Conservation (phyloP, 331 rosid genomes). For the Ulmus americana region DNA sequence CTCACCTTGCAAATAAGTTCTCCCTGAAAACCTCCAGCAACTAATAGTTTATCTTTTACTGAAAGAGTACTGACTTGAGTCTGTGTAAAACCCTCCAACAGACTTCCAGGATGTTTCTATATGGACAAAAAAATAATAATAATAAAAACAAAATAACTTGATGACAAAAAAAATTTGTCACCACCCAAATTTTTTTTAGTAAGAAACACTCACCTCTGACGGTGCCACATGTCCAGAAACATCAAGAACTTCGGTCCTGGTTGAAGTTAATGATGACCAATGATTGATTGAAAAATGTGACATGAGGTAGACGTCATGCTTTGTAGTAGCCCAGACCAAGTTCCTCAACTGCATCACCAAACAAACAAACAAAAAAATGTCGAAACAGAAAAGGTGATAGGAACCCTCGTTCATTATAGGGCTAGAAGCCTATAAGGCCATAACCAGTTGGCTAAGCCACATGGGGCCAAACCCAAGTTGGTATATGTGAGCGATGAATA, state of each 20-base stretch:
- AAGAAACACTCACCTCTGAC: conserved; percentile 38
- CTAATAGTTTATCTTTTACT: conserved; percentile 66
- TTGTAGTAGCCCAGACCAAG: conserved; percentile 86
- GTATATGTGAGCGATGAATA: too few relatives aligned
- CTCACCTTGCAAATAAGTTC: conserved; percentile 94
- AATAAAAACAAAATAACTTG: not conserved
- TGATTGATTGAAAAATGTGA: conserved; percentile 62
- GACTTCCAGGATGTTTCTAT: conserved; percentile 85
- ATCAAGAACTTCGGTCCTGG: conserved; percentile 59
- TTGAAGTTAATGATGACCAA: conserved; percentile 66
- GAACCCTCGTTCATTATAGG: not conserved
- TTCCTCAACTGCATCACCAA: conserved; percentile 67
- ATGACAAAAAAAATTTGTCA: not conserved
- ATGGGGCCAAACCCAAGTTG: too few relatives aligned
- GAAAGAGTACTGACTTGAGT: conserved; percentile 79
- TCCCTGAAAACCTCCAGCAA: conserved; percentile 92
- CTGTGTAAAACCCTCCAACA: conserved; percentile 78
- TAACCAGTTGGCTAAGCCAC: too few relatives aligned
- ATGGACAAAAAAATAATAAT: not conserved
- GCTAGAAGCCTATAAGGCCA: too few relatives aligned
- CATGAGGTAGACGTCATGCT: conserved; percentile 80
- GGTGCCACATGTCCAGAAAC: conserved; percentile 84
- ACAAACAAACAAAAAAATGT: conserved; percentile 7
- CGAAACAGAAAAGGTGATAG: conserved; percentile 5
- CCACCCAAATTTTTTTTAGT: not conserved